Percentiles rank a stretch among this genome's conserved stretches.
Evolutionary conservation across 805 yeast genomes (phyloP).

Genomic region (Sungouiozyma ichnusensis): DNA sequence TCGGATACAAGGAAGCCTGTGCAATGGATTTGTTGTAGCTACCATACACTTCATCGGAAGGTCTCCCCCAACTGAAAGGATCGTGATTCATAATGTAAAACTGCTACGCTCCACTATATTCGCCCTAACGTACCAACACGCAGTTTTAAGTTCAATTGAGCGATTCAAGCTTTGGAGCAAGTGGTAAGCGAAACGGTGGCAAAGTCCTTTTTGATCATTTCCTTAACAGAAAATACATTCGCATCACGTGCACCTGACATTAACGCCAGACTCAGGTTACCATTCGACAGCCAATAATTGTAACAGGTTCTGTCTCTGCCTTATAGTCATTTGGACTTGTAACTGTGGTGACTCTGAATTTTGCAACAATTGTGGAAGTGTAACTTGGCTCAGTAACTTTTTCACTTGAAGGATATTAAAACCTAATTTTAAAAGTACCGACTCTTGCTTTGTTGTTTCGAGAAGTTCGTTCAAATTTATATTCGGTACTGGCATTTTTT

Average conservation of each 20-base stretch:
- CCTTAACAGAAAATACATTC: no score
- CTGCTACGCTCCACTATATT: background rate
- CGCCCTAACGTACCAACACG: no score
- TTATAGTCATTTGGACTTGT: background rate
- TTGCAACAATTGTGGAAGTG: background rate
- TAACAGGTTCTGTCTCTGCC: background rate
- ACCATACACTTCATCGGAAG: constrained; percentile 74
- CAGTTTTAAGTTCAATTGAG: no score
- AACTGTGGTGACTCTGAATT: background rate
- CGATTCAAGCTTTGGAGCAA: background rate
- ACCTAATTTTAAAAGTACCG: background rate
- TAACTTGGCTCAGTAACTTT: background rate
- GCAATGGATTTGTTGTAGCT: constrained; percentile 66
- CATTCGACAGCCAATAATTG: background rate
- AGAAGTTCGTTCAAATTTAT: background rate
- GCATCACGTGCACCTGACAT: background rate
- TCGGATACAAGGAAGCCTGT: constrained; percentile 55
- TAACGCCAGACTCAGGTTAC: no score
- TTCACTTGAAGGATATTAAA: background rate
- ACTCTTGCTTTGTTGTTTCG: background rate
- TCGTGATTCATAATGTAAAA: constrained; percentile 73
- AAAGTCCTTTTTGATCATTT: background rate
- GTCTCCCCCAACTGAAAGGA: constrained; percentile 94
- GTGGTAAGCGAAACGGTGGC: background rate
- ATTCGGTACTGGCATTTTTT: background rate